Evolutionary conservation across 1,284 basidiomycete genomes (phyloP).

Genomic region (Ganoderma multipileum): DNA sequence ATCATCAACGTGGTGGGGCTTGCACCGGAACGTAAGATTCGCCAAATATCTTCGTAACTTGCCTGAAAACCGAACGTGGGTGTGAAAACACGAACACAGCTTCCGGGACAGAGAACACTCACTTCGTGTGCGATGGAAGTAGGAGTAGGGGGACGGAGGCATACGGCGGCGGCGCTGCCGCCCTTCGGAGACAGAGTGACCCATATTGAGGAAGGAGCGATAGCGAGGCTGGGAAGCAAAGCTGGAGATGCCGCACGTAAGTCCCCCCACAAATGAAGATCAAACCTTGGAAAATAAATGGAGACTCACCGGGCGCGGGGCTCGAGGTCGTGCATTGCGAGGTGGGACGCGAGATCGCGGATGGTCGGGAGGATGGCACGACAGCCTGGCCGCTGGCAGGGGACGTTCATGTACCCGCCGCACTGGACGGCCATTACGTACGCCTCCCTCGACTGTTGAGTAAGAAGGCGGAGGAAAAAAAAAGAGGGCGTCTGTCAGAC

Average conservation of each 20-base stretch:
- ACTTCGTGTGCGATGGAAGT: constrained; percentile 17
- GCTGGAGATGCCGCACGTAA: neutral
- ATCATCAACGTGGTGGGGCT: constrained; percentile 11
- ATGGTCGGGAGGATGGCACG: constrained; percentile 52
- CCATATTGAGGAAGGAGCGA: constrained; percentile 27
- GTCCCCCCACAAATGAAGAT: neutral
- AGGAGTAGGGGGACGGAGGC: constrained; percentile 25
- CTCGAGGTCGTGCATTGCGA: constrained; percentile 65
- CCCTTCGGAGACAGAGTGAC: constrained; percentile 22
- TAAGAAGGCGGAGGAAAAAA: neutral
- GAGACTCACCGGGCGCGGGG: constrained; percentile 9
- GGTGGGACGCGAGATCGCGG: constrained; percentile 59
- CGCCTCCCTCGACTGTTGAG: constrained; percentile 49
- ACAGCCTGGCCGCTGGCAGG: constrained; percentile 62
- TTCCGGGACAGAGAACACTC: neutral
- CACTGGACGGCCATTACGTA: constrained; percentile 43
- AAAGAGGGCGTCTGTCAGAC: neutral
- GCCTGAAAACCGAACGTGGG: constrained; percentile 14
- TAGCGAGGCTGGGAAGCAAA: constrained; percentile 13
- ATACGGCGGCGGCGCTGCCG: constrained; percentile 11
- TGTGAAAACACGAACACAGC: neutral
- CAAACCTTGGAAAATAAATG: neutral
- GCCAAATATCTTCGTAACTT: constrained; percentile 26
- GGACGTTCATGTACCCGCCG: constrained; percentile 39
- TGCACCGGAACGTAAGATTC: constrained; percentile 19